These are phyloP conservation scores for Hypoxylon sp. DNA, from an alignment of 2,329 filamentous ascomycete species.

Conservation along the genomic window DNA sequence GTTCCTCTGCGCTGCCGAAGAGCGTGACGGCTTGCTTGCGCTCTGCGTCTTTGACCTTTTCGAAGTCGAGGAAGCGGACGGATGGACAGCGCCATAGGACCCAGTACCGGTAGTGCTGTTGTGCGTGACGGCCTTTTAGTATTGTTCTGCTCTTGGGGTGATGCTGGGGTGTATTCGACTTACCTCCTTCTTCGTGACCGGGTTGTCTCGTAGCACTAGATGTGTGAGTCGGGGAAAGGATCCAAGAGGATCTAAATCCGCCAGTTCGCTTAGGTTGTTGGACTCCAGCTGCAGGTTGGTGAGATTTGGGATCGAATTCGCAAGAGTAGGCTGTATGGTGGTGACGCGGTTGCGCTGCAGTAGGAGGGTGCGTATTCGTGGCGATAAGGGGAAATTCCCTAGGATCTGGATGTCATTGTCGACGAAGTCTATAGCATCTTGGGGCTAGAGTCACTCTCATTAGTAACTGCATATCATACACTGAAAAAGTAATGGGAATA, in stretches of 20 bases:
- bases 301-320: conserved; percentile 83
- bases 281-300: conserved; percentile 84
- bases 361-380: conserved; percentile 87
- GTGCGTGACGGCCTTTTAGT: conserved; percentile 3
- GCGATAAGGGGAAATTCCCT: conserved; percentile 92
- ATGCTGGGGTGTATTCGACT: conserved; percentile 52
- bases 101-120: conserved; percentile 91
- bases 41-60: conserved; percentile 90
- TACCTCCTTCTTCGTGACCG: conserved; percentile 92
- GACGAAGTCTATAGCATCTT: conserved; percentile 97
- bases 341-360: conserved; percentile 90
- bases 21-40: conserved; percentile 80
- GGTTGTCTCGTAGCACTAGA: conserved; percentile 86
- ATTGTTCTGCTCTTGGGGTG: neutral
- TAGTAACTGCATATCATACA: neutral
- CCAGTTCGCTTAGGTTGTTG: conserved; percentile 86
- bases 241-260: conserved; percentile 85
- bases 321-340: conserved; percentile 81
- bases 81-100: conserved; percentile 87
- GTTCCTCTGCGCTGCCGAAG: conserved; percentile 83
- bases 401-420: conserved; percentile 95
- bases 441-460: conserved; percentile 69
- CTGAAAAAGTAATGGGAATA: conserved; percentile 6
- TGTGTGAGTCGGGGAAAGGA: conserved; percentile 80
- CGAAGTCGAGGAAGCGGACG: conserved; percentile 91